phyloP scores from a whole-genome alignment of 2,329 filamentous ascomycete genomes.

The Nigrospora osmanthi region DNA sequence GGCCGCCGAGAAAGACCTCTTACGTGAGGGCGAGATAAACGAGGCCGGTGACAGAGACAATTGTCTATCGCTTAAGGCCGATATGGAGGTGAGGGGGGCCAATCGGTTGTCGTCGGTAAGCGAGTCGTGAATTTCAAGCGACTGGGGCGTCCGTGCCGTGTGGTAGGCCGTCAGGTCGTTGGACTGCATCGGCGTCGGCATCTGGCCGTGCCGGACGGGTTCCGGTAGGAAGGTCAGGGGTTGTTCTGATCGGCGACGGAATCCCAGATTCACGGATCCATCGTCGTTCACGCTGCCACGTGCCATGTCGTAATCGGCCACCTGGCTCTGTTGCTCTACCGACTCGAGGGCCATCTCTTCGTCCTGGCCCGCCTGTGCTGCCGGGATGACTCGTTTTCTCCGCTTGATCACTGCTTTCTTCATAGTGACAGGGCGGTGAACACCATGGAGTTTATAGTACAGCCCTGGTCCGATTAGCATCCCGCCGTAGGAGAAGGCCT shows the following conservation, averaged over 20 bases:
- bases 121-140: slow-evolving; percentile 30
- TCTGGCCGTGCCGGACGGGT: slow-evolving; percentile 33
- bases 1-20: slow-evolving; percentile 56
- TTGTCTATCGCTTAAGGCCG: slow-evolving; percentile 38
- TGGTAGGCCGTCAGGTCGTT: slow-evolving; percentile 45
- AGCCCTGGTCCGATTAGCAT: slow-evolving; percentile 51
- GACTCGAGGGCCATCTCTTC: slow-evolving; percentile 38
- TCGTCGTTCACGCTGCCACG: slow-evolving; percentile 54
- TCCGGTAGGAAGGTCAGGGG: slow-evolving; percentile 40
- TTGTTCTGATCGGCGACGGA: slow-evolving; percentile 39
- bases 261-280: slow-evolving; percentile 56
- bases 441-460: slow-evolving; percentile 93
- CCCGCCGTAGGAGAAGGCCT: not conserved
- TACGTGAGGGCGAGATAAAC: slow-evolving; percentile 51
- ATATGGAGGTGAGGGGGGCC: slow-evolving; percentile 44
- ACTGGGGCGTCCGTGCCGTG: slow-evolving; percentile 30
- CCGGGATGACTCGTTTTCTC: slow-evolving; percentile 87
- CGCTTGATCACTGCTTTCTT: slow-evolving; percentile 97
- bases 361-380: slow-evolving; percentile 41
- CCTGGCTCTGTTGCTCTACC: slow-evolving; percentile 31
- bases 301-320: slow-evolving; percentile 32
- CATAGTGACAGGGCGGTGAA: slow-evolving; percentile 94
- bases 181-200: slow-evolving; percentile 32
- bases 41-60: slow-evolving; percentile 53
- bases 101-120: slow-evolving; percentile 50